These are phyloP conservation scores for Neonectria neomacrospora DNA, from an alignment of 2,329 filamentous ascomycete genomes.

Conservation along the genomic window DNA sequence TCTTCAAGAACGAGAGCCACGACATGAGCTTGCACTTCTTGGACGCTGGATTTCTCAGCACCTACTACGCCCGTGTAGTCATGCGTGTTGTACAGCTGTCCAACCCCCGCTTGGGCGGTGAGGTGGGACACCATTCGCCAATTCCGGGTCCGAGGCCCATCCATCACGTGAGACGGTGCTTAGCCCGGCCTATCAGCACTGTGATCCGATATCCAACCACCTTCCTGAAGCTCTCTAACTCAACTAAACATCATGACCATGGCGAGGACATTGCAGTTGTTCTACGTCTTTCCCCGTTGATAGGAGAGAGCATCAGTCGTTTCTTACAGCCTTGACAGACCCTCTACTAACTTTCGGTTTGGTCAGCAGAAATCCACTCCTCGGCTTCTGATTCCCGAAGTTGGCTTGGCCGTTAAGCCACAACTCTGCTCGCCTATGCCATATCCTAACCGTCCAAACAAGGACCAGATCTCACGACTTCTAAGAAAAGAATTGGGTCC, in stretches of 20 bases:
- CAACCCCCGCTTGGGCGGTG: conserved; percentile 8
- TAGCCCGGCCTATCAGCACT: not conserved
- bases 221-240: conserved; percentile 1
- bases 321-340: not conserved
- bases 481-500: conserved; percentile 10
- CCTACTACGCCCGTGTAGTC: not conserved
- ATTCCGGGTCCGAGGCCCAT: not conserved
- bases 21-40: conserved; percentile 33
- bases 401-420: not conserved
- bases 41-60: conserved; percentile 14
- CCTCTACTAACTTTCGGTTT: not conserved
- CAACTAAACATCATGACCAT: not conserved
- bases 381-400: not conserved
- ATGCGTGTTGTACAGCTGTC: conserved; percentile 3
- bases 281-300: not conserved
- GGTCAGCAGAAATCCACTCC: not conserved
- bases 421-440: not conserved
- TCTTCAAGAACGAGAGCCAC: conserved; percentile 44
- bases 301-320: not conserved
- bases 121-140: conserved; percentile 16
- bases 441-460: conserved; percentile 1
- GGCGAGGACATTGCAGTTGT: conserved; percentile 1
- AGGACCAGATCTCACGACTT: conserved; percentile 16
- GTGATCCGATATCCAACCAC: not conserved
- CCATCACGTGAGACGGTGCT: conserved; percentile 18